These are phyloP conservation scores for Santalum album DNA, from an alignment of 164 flowering plant genomes.

Conservation along the genomic window DNA sequence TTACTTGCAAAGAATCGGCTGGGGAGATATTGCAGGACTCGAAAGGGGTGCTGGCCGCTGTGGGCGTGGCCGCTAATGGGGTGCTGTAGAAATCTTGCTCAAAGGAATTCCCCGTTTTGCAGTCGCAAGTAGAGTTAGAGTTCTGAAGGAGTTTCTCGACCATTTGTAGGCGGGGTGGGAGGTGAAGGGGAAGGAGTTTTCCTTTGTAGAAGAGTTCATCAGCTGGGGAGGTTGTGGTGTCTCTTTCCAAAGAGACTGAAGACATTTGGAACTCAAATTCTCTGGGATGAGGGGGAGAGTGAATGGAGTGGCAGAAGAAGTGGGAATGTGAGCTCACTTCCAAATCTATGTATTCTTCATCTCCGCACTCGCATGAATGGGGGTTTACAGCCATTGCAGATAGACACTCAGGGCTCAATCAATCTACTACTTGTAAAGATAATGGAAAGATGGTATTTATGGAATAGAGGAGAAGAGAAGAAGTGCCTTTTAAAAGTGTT, in stretches of 20 bases:
- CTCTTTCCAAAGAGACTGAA: constrained; percentile 21
- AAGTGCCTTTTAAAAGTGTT: constrained; percentile 28
- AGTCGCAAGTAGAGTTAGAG: constrained; percentile 5
- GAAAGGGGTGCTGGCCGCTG: constrained; percentile 33
- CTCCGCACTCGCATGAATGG: constrained; percentile 26
- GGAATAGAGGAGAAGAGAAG: constrained; percentile 7
- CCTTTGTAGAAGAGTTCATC: constrained; percentile 71
- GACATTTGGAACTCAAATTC: constrained; percentile 67
- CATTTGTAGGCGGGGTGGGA: constrained; percentile 49
- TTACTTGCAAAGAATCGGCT: constrained; percentile 35
- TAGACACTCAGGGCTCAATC: neutral
- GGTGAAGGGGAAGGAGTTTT: constrained; percentile 61
- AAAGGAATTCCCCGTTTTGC: constrained; percentile 5
- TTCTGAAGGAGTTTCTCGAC: constrained; percentile 38
- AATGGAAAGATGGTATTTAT: constrained; percentile 8
- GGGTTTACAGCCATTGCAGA: constrained; percentile 22
- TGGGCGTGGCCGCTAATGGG: constrained; percentile 32
- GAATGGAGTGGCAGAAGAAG: constrained; percentile 15
- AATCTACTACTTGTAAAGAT: too few relatives aligned
- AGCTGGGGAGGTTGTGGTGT: constrained; percentile 47
- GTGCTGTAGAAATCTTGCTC: constrained; percentile 33
- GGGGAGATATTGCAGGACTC: constrained; percentile 55
- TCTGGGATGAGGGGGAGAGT: constrained; percentile 20
- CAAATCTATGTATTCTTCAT: constrained; percentile 85
- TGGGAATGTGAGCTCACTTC: constrained; percentile 44